Evolutionary conservation across 2,329 filamentous ascomycete species (phyloP), one percentile per base, ranked within the genome.

Genomic region (Claviceps arundinis): DNA sequence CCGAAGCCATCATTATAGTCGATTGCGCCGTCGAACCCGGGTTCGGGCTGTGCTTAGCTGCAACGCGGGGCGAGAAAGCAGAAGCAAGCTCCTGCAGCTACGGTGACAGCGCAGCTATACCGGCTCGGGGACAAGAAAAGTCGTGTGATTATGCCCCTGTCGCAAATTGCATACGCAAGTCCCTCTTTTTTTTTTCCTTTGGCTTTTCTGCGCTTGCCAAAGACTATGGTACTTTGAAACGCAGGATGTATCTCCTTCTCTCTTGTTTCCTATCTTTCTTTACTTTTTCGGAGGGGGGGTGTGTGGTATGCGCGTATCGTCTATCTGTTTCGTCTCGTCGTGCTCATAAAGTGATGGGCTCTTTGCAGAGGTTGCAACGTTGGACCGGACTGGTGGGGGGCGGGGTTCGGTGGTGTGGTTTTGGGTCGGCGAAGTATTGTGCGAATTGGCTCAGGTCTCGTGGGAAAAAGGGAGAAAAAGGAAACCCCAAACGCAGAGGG

Each of bases 1-100:
- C 65, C 50, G 75, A 72, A 58, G 74, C 70, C 75, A 80, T 79
- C 69, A 72, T 77, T 64, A 56, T 58, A 54, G 47, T 37, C 17
- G 16, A 26, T 44, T 44, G 41, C 30, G 41, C 40, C 48, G 41
- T 22, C 30, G 14, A 41, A 44, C 24, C 30, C 48, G 30, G 6
- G 16, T 5, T 7, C 13, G 14, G 26, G 30, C 30, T 34, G 9
- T 34, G 9, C 30, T 34, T 9, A 24, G n/a, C n/a, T 37, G 30
- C n/a, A 7, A 19, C 14, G 45, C 24, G 17, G 42, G 11, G 42
- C 4, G 42, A 45, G n/a, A 17, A 19, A 19, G 1, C 9, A 41
- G 38, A 41, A n/a, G 38, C 30, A 34, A 34, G 9, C 30, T 34
- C 30, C 30, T 34, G 30, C 30, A 34, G 30, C 30, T 34, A 34